phyloP scores from a whole-genome alignment of 257 asterid species.

The Penstemon barbatus region DNA sequence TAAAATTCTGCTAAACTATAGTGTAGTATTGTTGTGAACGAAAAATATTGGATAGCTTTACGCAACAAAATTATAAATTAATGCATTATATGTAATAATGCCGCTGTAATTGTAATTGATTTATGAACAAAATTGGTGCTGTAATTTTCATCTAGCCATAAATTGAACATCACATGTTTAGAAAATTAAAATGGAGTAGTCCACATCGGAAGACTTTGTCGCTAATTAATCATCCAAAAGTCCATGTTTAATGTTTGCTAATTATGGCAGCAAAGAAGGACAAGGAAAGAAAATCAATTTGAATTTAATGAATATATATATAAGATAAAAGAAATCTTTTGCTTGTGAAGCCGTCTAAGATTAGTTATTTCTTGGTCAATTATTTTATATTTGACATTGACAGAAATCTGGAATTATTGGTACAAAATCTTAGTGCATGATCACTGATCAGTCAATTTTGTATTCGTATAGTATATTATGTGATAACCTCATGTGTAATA shows the following conservation, averaged over 20 bases:
- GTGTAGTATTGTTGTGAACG: too few species aligned
- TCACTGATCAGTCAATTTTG: background rate
- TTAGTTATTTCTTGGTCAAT: background rate
- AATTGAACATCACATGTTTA: too few species aligned
- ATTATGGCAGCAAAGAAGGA: background rate
- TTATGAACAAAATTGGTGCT: too few species aligned
- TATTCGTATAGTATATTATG: background rate
- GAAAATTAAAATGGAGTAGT: background rate
- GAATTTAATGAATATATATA: background rate
- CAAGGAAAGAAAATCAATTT: background rate
- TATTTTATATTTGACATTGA: background rate
- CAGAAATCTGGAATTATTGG: slow-evolving; percentile 26
- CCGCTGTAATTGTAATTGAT: too few species aligned
- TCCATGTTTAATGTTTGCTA: slow-evolving; percentile 31
- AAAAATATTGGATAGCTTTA: too few species aligned
- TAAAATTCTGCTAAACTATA: too few species aligned
- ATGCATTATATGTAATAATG: too few species aligned
- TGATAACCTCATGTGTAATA: too few species aligned
- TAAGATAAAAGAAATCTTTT: slow-evolving; percentile 14
- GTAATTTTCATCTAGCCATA: too few species aligned
- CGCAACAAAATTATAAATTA: too few species aligned
- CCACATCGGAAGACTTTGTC: slow-evolving; percentile 21
- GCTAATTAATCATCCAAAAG: slow-evolving; percentile 14
- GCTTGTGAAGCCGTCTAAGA: slow-evolving; percentile 28
- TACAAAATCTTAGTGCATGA: slow-evolving; percentile 8